phyloP scores from a whole-genome alignment of 1,284 basidiomycete species.

The Microbotryum violaceum region DNA sequence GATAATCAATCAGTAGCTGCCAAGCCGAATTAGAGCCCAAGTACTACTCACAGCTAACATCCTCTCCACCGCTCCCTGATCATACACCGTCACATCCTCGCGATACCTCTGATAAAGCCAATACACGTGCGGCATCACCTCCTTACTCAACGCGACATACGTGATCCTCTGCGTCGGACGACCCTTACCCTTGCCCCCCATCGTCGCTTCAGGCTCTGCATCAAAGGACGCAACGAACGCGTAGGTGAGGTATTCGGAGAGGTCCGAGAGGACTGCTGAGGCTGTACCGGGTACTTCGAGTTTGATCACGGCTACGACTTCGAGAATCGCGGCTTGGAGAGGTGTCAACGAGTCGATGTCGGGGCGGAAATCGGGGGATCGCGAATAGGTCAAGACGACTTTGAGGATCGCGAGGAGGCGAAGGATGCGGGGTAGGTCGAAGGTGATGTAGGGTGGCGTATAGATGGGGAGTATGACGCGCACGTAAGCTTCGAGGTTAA shows the following conservation, averaged over 20 bases:
- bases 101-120: conserved; percentile 56
- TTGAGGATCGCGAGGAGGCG: conserved; percentile 70
- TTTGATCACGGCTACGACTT: conserved; percentile 60
- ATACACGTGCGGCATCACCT: conserved; percentile 71
- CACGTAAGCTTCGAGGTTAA: conserved; percentile 71
- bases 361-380: conserved; percentile 74
- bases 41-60: conserved; percentile 60
- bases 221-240: conserved; percentile 74
- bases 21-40: neutral
- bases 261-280: conserved; percentile 67
- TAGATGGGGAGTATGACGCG: conserved; percentile 53
- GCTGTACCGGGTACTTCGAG: conserved; percentile 54
- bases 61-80: conserved; percentile 72
- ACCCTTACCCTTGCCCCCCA: neutral
- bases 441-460: conserved; percentile 29
- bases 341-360: conserved; percentile 78
- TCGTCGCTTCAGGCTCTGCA: conserved; percentile 37
- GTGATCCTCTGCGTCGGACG: conserved; percentile 53
- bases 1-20: neutral
- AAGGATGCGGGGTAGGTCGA: conserved; percentile 52
- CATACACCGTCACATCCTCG: conserved; percentile 57
- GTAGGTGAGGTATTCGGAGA: conserved; percentile 75
- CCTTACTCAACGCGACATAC: conserved; percentile 79
- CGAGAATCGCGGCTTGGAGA: conserved; percentile 63
- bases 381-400: conserved; percentile 68